Conservation (phyloP, 345 rosid species). For the Eucalyptus leucophloia region DNA sequence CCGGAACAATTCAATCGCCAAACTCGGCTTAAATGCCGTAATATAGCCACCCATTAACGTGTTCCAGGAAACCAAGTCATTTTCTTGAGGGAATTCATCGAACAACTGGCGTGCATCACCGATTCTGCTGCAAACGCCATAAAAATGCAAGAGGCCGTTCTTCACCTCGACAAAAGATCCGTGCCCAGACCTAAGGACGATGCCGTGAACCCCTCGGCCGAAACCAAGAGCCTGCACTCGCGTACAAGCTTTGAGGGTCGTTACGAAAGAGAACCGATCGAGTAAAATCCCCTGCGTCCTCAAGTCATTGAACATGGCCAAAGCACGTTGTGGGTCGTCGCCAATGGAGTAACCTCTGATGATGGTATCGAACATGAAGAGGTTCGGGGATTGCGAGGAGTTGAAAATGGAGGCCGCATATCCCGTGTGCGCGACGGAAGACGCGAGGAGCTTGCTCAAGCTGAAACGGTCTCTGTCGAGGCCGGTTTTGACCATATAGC, state of each 20-base stretch:
- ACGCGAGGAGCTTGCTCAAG: conserved; percentile 54
- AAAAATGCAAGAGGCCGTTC: conserved; percentile 34
- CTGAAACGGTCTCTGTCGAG: conserved; percentile 33
- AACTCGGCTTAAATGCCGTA: conserved; percentile 14
- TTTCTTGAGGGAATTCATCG: conserved; percentile 30
- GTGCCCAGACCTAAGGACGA: conserved; percentile 38
- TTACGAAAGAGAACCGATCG: conserved; percentile 54
- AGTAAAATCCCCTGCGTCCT: conserved; percentile 24
- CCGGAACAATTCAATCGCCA: conserved; percentile 18
- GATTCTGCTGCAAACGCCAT: conserved; percentile 13
- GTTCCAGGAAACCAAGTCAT: conserved; percentile 47
- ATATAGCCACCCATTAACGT: conserved; percentile 40
- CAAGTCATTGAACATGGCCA: conserved; percentile 35
- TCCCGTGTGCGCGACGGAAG: conserved; percentile 19
- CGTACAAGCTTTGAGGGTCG: conserved; percentile 36
- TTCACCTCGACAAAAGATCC: conserved; percentile 23
- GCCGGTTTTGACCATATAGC: conserved; percentile 41
- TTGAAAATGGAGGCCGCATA: conserved; percentile 53
- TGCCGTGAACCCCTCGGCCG: conserved; percentile 42
- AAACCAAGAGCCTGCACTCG: conserved; percentile 1
- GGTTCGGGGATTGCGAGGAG: conserved; percentile 25
- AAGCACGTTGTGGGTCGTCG: conserved; percentile 30
- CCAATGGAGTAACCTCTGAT: conserved; percentile 41
- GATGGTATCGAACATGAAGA: conserved; percentile 55
- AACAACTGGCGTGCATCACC: conserved; percentile 39